A percentile compares a stretch with the other conserved stretches of the same genome.
These are phyloP conservation scores for Monosporascus sp. DNA, from an alignment of 2,329 filamentous ascomycete species.

Conservation along the genomic window DNA sequence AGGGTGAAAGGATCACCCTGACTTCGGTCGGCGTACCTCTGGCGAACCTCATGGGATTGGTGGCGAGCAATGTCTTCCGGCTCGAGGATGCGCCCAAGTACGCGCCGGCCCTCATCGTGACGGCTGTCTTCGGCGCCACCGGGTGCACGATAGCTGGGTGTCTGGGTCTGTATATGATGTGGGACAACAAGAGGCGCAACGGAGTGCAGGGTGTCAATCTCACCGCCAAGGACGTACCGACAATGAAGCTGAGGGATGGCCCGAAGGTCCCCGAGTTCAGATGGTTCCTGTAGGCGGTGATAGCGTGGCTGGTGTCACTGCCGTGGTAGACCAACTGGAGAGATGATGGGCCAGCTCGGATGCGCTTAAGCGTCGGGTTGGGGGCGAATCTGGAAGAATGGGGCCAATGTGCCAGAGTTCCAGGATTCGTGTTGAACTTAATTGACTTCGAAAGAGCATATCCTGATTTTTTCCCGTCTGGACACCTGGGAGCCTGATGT, in stretches of 20 bases:
- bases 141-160: conserved; percentile 50
- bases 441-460: too few relatives aligned
- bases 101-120: conserved; percentile 59
- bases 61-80: conserved; percentile 63
- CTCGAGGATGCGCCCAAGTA: conserved; percentile 61
- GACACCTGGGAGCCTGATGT: too few relatives aligned
- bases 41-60: conserved; percentile 72
- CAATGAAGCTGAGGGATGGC: conserved; percentile 49
- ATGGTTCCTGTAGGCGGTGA: conserved; percentile 43
- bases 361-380: too few relatives aligned
- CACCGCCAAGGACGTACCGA: conserved; percentile 52
- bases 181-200: conserved; percentile 60
- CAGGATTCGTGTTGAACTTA: too few relatives aligned
- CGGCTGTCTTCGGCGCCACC: conserved; percentile 56
- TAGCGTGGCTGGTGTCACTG: too few relatives aligned
- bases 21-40: conserved; percentile 69
- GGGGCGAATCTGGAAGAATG: too few relatives aligned
- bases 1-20: conserved; percentile 64
- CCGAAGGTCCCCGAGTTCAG: conserved; percentile 49
- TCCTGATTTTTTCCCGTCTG: too few relatives aligned
- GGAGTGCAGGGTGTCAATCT: conserved; percentile 48
- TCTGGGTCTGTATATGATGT: conserved; percentile 59
- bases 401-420: too few relatives aligned
- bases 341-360: too few relatives aligned
- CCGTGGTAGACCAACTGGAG: too few relatives aligned